Base-by-base conservation (phyloP, 805 yeast genomes). In the Starmerella powellii region DNA sequence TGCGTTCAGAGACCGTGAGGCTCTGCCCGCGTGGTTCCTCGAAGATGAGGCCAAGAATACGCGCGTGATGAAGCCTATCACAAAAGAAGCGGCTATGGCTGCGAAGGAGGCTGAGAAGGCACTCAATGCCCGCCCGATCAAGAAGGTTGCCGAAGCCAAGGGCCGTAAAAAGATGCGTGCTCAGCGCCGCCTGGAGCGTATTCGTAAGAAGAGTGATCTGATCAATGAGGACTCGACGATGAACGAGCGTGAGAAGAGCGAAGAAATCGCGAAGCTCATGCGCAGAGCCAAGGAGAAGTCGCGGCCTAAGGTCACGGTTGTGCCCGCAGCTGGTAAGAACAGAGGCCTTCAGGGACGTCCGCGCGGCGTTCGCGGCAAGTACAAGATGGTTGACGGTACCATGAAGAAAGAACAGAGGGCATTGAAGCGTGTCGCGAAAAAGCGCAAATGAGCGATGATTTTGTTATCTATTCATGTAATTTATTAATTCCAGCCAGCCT, bases 371-470 rank as follows among this genome's bases (percentile, higher is more conserved):
- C 85, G 78, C 63, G 99, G 99, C 65, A 86, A 84, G 62, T 91
- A 91, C 68, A 91, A 84, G 79, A 91, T 91, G 98, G 97, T 91
- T 54, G 99, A 91, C 65, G 97, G 97, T 70, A 83, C 79, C 17
- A 70, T 85, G 80, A 91, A 91, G 82, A 91, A 91, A 63, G 99
- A 91, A 66, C 87, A 81, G 71, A 72, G 98, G 53, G 95, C 97
- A 12, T 68, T 88, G 58, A 78, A 74, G 58, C 78, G 97, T 61
- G 83, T 87, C 52, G 81, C 85, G 20, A 91, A 87, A 72, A 85
- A 83, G 68, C 71, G 79, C 57, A 81, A 74, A 65, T 80, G 80
- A 37, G 31, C 15, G 10, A 6, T 23, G n/a, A 8, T 4, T 17
- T 11, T 10, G 17, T 28, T 23, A n/a, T 8, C 6, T 13, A 15